phyloP scores from a whole-genome alignment of 2,329 filamentous ascomycete genomes.

The Lecanicillium sp. region DNA sequence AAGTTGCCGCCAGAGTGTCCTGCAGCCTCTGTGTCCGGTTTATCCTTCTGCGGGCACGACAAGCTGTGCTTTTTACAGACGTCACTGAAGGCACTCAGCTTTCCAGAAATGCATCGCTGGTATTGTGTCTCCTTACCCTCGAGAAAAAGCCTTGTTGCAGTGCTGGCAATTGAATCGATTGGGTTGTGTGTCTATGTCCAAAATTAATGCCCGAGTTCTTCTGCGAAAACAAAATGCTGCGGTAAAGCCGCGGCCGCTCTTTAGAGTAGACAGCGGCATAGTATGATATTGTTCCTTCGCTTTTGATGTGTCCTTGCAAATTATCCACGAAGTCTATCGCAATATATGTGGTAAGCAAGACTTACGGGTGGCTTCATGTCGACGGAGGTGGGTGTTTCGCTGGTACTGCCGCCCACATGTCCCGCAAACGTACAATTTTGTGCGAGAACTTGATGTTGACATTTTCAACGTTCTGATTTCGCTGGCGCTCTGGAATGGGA shows the following conservation, averaged over 20 bases:
- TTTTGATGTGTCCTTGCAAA: too few species aligned
- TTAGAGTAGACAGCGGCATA: too few species aligned
- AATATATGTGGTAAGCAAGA: too few species aligned
- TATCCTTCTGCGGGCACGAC: neutral
- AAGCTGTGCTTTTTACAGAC: neutral
- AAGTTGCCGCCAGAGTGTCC: too few species aligned
- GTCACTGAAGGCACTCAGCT: neutral
- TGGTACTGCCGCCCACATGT: conserved; percentile 23
- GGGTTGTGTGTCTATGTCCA: neutral
- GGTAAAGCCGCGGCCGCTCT: too few species aligned
- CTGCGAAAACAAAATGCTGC: too few species aligned
- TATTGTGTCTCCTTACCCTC: neutral
- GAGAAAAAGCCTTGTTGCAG: neutral
- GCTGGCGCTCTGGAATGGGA: too few species aligned
- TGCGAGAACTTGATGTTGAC: neutral
- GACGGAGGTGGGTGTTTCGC: conserved; percentile 21
- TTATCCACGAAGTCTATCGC: too few species aligned
- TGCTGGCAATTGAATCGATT: neutral
- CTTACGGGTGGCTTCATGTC: conserved; percentile 23
- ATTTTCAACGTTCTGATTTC: neutral
- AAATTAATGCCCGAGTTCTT: neutral
- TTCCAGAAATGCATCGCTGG: neutral
- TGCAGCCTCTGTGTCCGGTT: neutral
- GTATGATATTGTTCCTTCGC: too few species aligned
- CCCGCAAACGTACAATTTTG: conserved; percentile 12